Percentiles rank a stretch among this genome's conserved stretches.
phyloP scores from a whole-genome alignment of 2,329 filamentous ascomycete species.

The Lomentospora prolificans region DNA sequence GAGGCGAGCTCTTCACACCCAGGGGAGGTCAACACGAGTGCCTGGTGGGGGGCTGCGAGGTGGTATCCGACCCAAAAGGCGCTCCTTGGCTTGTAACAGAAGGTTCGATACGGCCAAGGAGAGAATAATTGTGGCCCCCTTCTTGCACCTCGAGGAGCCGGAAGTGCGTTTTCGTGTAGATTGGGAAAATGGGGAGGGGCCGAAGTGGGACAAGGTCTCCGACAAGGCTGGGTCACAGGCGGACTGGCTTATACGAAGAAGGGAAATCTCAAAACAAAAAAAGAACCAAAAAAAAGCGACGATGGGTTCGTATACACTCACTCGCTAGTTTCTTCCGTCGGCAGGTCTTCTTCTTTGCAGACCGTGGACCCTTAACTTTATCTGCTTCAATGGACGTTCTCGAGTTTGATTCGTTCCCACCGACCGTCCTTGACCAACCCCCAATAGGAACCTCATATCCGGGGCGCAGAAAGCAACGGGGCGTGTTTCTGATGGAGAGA shows the following conservation, averaged over 20 bases:
- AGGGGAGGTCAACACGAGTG: no score
- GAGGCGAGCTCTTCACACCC: no score
- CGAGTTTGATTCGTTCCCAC: background rate
- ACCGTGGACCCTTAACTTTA: background rate
- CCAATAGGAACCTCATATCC: background rate
- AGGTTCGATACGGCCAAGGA: background rate
- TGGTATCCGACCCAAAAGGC: background rate
- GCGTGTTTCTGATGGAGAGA: background rate
- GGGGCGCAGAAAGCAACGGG: background rate
- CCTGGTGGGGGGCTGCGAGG: background rate
- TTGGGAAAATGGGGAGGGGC: no score
- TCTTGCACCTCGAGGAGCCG: no score
- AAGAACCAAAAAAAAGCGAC: no score
- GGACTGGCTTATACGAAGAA: no score
- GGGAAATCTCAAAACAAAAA: no score
- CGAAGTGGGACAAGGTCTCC: no score
- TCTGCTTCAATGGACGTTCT: background rate
- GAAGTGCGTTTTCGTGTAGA: no score
- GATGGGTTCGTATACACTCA: background rate
- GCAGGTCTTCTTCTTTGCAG: background rate
- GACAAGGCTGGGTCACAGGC: no score
- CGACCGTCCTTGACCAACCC: background rate
- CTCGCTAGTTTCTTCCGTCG: no score
- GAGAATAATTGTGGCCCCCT: background rate
- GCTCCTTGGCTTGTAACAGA: background rate